These are phyloP conservation scores for Wallemia hederae DNA, from an alignment of 1,284 basidiomycete species.

Conservation along the genomic window DNA sequence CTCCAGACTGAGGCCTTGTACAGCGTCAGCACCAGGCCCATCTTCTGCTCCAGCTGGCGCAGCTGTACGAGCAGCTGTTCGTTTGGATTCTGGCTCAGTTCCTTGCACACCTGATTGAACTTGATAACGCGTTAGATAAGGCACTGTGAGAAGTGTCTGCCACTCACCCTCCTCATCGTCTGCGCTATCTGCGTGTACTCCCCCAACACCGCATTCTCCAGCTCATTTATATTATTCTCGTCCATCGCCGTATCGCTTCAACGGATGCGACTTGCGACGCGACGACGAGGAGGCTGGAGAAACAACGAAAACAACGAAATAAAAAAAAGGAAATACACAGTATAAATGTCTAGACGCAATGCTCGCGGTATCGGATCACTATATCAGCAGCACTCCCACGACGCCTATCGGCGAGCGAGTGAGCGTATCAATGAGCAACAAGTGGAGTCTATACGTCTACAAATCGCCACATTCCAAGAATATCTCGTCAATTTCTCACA, in stretches of 20 bases:
- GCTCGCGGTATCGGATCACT: neutral
- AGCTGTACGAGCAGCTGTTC: constrained; percentile 43
- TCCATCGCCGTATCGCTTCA: neutral
- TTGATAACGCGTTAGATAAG: neutral
- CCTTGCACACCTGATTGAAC: constrained; percentile 7
- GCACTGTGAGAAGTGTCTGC: neutral
- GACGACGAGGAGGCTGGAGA: too few species aligned
- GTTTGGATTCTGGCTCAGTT: constrained; percentile 31
- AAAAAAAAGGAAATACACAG: neutral
- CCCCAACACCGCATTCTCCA: neutral
- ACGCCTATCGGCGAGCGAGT: neutral
- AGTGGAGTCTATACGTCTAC: neutral
- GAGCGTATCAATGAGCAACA: neutral
- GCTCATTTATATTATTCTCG: neutral
- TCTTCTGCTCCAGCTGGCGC: constrained; percentile 63
- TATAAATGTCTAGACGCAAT: neutral
- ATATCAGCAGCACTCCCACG: neutral
- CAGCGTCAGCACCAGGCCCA: constrained; percentile 74
- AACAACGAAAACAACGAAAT: too few species aligned
- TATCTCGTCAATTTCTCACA: neutral
- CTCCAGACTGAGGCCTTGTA: constrained; percentile 90
- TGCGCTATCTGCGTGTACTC: neutral
- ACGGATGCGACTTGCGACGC: too few species aligned
- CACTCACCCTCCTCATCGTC: neutral
- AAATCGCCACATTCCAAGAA: neutral